Base-by-base conservation (phyloP, 768 basidiomycete genomes). In the Russula abietina region DNA sequence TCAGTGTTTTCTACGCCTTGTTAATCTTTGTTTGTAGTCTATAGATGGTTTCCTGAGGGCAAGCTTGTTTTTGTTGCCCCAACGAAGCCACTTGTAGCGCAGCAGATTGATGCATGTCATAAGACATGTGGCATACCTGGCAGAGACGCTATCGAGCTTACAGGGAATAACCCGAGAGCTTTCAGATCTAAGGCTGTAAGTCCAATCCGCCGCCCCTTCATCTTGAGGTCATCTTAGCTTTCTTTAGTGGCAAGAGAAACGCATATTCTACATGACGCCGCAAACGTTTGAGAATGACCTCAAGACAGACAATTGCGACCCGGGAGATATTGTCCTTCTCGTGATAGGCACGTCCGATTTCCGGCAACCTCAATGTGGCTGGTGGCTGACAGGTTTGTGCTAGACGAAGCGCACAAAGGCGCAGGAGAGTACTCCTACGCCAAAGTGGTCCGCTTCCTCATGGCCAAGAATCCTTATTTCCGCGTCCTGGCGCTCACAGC, bases 51-150 rank as follows among this genome's bases (percentile, higher is more conserved):
- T 72, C 92, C 94, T 0, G 80, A 88, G 52, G 91, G 92, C 19
- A 95, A 93, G 69, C 87, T 98, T 17, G 81, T 98, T 36, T 99
- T 99, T 70, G 85, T 98, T 51, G 96, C 96, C 0, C 96, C 96
- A 2, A 94, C 97, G 2, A 96, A 95, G 70, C 97, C 97, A 5
- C 81, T 99, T 7, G 97, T 99, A 28, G 85, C 91, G 4, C 97
- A 99, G 71, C 97, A 99, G 70, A 84, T 98, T 43, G 84, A 88
- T 55, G 95, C 97, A 2, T 98, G 92, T 71, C 97, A 97, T 69
- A 80, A 87, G 71, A 86, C 87, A 5, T 98, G 95, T 68, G 97
- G 97, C 7, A 98, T 98, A 56, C 91, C 94, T 19, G 89, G 90
- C 6, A 78, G 76, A 55, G 90, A 95, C 70, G 90, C 93, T 0